Base-by-base conservation (phyloP, 83 land plant species). In the Picea abies region DNA sequence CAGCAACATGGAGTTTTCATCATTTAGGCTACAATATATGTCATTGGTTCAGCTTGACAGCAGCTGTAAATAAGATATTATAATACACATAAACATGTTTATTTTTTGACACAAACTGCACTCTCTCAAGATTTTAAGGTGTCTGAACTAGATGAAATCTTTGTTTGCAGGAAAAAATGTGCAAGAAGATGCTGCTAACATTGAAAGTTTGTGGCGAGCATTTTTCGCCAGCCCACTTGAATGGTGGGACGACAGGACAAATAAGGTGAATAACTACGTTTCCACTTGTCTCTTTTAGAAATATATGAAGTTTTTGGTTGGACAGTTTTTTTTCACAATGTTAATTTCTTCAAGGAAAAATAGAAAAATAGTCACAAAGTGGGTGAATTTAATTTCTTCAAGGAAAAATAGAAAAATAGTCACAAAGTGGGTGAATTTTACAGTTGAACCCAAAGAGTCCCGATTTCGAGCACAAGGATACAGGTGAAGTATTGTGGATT, bases 381-480 rank as follows among this genome's bases (percentile, higher is more conserved):
- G 9, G 15, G 5, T 78, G 32, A 37, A 12, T 82, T 41, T 44
- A 63, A 20, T 63, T 22, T 76, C n/a, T 10, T 7, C 5, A 25
- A 12, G 23, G 39, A 14, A 8, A 56, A 58, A 26, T n/a, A 10
- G 19, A 44, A 9, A 14, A 11, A 77, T 77, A 14, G 26, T 60
- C 8, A 58, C 37, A 78, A 52, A 26, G 37, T 56, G 22, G 35
- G 5, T 78, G 52, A 37, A 12, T 82, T 41, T 44, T 89, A 35
- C 90, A 93, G 95, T 84, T 49, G 70, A 88, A 85, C 64, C 92
- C 96, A 35, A 91, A 85, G 49, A 82, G 85, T 85, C 96, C 96
- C 3, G 96, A 93, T 84, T 93, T 93, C 83, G 88, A 88, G 91
- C 96, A 93, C 87, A 93, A 93, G 82, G 85, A 86, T 73, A 93